A percentile compares a stretch with the other conserved stretches of the same genome.
Evolutionary conservation across 2,329 filamentous ascomycete species (phyloP).

Genomic region (Colletotrichum paranaense): DNA sequence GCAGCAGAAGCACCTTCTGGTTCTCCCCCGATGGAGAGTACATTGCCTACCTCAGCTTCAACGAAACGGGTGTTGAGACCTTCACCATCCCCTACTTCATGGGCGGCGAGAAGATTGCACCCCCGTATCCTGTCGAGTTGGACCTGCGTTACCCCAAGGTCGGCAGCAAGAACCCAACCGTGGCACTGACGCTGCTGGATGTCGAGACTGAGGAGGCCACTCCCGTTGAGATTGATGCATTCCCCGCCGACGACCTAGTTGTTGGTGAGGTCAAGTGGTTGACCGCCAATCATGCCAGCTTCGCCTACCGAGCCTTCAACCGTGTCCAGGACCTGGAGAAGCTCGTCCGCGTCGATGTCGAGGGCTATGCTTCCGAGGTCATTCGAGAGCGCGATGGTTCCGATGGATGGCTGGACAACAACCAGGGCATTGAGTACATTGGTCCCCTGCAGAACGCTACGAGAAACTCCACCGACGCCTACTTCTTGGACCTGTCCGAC

Average conservation of each 20-base stretch:
- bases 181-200: slow-evolving; percentile 68
- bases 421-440: slow-evolving; percentile 65
- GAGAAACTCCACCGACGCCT: slow-evolving; percentile 50
- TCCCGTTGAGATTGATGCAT: slow-evolving; percentile 65
- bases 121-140: slow-evolving; percentile 70
- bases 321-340: slow-evolving; percentile 75
- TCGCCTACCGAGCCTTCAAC: slow-evolving; percentile 75
- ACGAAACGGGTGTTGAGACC: slow-evolving; percentile 77
- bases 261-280: slow-evolving; percentile 77
- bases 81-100: slow-evolving; percentile 77
- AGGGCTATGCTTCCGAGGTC: slow-evolving; percentile 55
- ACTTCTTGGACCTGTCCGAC: slow-evolving; percentile 76
- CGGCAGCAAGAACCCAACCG: slow-evolving; percentile 74
- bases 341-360: slow-evolving; percentile 68
- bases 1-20: slow-evolving; percentile 87
- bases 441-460: slow-evolving; percentile 53
- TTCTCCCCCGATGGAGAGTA: slow-evolving; percentile 93
- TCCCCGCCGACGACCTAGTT: slow-evolving; percentile 69
- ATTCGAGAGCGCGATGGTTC: slow-evolving; percentile 68
- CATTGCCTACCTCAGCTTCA: slow-evolving; percentile 91
- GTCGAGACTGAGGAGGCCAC: slow-evolving; percentile 58
- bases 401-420: slow-evolving; percentile 73
- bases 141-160: slow-evolving; percentile 77
- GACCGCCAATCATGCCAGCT: slow-evolving; percentile 67
- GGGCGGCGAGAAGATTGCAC: slow-evolving; percentile 65